Conservation (phyloP, 2,329 filamentous ascomycete genomes). For the Diaporthe sp. region DNA sequence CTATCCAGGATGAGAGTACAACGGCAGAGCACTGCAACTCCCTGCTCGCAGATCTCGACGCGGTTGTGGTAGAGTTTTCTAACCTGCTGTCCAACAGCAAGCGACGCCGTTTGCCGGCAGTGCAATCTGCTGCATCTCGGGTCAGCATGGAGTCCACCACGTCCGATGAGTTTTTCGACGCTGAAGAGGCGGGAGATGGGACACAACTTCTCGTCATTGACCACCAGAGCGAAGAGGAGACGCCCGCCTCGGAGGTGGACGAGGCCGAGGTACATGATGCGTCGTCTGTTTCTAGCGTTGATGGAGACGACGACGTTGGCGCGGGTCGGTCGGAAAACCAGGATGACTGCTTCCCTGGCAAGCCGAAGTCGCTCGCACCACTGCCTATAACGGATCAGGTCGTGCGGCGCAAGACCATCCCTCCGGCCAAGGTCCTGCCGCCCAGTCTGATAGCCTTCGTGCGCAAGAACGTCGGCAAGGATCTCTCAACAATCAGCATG, state of each 20-base stretch:
- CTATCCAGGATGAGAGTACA: constrained; percentile 68
- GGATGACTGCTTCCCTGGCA: constrained; percentile 75
- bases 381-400: constrained; percentile 78
- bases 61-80: constrained; percentile 86
- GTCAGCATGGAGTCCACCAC: constrained; percentile 84
- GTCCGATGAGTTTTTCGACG: constrained; percentile 96
- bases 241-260: constrained; percentile 65
- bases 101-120: constrained; percentile 73
- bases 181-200: constrained; percentile 71
- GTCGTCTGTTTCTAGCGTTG: constrained; percentile 71
- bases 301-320: constrained; percentile 65
- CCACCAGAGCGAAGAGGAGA: constrained; percentile 77
- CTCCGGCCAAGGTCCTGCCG: constrained; percentile 80
- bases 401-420: constrained; percentile 76
- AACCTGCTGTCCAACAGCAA: constrained; percentile 83
- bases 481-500: constrained; percentile 97
- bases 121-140: constrained; percentile 62
- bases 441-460: constrained; percentile 95
- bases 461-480: constrained; percentile 97
- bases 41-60: constrained; percentile 86
- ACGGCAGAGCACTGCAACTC: constrained; percentile 87
- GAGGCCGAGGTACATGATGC: constrained; percentile 70
- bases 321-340: constrained; percentile 70
- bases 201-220: constrained; percentile 81
- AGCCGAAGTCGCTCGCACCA: constrained; percentile 81